phyloP scores from a whole-genome alignment of 495 filamentous ascomycete genomes.

The Neurospora sp. region DNA sequence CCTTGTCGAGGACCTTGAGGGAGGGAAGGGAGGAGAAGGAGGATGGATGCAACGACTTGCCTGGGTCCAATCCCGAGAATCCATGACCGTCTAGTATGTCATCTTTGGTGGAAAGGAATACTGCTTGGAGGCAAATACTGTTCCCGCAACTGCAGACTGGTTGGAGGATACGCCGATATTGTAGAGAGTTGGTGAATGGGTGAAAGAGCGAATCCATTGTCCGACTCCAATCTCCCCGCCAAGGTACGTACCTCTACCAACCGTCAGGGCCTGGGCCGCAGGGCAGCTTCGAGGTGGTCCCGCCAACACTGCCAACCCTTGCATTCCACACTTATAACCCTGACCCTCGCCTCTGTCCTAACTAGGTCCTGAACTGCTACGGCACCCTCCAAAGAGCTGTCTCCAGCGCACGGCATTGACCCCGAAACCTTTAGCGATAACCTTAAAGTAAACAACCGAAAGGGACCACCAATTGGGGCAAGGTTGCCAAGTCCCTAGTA shows the following conservation, averaged over 20 bases:
- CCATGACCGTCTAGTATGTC: background rate
- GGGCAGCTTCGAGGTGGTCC: background rate
- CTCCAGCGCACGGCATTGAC: background rate
- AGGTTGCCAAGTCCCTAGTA: background rate
- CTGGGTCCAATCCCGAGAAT: background rate
- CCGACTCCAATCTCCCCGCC: background rate
- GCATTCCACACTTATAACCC: background rate
- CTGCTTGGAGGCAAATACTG: background rate
- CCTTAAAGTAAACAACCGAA: background rate
- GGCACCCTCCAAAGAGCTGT: background rate
- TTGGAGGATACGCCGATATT: background rate
- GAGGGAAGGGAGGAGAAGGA: background rate
- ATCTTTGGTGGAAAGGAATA: background rate
- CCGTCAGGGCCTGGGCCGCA: background rate
- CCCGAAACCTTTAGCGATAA: background rate
- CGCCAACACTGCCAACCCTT: background rate
- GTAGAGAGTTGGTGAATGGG: background rate
- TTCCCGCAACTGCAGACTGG: background rate
- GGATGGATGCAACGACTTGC: no score
- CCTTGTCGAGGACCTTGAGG: background rate
- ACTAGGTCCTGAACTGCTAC: background rate
- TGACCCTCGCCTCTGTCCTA: background rate
- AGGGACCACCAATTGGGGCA: background rate
- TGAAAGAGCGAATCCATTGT: background rate
- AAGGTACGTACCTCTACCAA: background rate